These are phyloP conservation scores for Plasmodium blacklocki DNA, from an alignment of 169 alveolate species.

Conservation along the genomic window DNA sequence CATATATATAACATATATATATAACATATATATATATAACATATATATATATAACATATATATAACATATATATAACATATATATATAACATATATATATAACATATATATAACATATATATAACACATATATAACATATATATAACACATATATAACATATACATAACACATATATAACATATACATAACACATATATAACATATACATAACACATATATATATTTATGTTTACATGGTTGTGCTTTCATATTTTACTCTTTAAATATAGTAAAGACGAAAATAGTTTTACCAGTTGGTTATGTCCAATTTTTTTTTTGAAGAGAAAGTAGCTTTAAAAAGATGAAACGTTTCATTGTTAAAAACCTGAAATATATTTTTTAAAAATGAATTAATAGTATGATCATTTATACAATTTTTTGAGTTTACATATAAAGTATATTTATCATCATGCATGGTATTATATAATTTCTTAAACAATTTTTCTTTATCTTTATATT, in stretches of 20 bases:
- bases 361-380: slow-evolving; percentile 11
- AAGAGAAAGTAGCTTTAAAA: slow-evolving; percentile 27
- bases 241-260: neutral
- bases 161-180: no score
- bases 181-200: neutral
- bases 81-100: neutral
- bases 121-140: neutral
- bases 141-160: neutral
- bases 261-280: no score
- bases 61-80: no score
- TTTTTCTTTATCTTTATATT: slow-evolving; percentile 50
- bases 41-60: neutral
- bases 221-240: neutral
- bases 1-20: neutral
- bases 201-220: neutral
- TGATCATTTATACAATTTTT: slow-evolving; percentile 12
- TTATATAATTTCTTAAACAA: slow-evolving; percentile 33
- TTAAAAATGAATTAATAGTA: slow-evolving; percentile 40
- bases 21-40: neutral
- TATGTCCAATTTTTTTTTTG: slow-evolving; percentile 57
- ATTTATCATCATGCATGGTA: slow-evolving; percentile 48
- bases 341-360: slow-evolving; percentile 35
- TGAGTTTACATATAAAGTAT: slow-evolving; percentile 48
- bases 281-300: slow-evolving; percentile 22
- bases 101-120: neutral